These are phyloP conservation scores for Endothia cerciana DNA, from an alignment of 2,329 filamentous ascomycete genomes.

Conservation along the genomic window DNA sequence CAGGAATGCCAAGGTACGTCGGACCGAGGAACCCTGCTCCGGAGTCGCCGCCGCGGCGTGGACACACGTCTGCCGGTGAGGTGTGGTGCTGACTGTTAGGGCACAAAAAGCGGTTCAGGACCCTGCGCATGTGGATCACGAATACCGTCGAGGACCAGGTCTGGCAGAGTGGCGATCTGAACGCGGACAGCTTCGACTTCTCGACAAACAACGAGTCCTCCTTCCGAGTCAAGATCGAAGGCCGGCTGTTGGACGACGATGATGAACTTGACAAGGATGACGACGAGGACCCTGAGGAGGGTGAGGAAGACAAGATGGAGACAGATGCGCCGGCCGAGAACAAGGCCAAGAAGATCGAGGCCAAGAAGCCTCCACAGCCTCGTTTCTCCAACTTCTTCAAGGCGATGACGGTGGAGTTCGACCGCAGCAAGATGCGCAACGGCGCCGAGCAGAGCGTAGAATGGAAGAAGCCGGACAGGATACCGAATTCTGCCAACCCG, in stretches of 20 bases:
- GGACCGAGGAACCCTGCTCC: no score
- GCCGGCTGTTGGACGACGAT: constrained; percentile 75
- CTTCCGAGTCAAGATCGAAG: constrained; percentile 92
- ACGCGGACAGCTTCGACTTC: constrained; percentile 81
- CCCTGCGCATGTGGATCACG: constrained; percentile 89
- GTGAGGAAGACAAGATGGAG: constrained; percentile 46
- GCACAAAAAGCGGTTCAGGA: constrained; percentile 65
- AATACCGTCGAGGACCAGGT: constrained; percentile 94
- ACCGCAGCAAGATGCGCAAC: constrained; percentile 62
- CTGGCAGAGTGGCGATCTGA: constrained; percentile 77
- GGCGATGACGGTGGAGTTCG: constrained; percentile 74
- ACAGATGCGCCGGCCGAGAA: constrained; percentile 36
- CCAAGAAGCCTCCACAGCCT: constrained; percentile 48
- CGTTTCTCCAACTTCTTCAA: constrained; percentile 82
- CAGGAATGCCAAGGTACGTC: constrained; percentile 68
- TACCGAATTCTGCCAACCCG: constrained; percentile 54
- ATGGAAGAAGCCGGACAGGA: constrained; percentile 80
- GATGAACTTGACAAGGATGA: constrained; percentile 58
- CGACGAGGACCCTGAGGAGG: constrained; percentile 46
- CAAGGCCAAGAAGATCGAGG: constrained; percentile 42
- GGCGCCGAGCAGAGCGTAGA: constrained; percentile 66
- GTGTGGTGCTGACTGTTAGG: constrained; percentile 2
- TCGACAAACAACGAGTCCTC: constrained; percentile 75
- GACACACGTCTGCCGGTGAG: background rate
- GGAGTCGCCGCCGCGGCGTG: background rate